A percentile compares a stretch with the other conserved stretches of the same genome.
These are phyloP conservation scores for Colletotrichum sp. DNA, from an alignment of 2,329 filamentous ascomycete species.

Conservation along the genomic window DNA sequence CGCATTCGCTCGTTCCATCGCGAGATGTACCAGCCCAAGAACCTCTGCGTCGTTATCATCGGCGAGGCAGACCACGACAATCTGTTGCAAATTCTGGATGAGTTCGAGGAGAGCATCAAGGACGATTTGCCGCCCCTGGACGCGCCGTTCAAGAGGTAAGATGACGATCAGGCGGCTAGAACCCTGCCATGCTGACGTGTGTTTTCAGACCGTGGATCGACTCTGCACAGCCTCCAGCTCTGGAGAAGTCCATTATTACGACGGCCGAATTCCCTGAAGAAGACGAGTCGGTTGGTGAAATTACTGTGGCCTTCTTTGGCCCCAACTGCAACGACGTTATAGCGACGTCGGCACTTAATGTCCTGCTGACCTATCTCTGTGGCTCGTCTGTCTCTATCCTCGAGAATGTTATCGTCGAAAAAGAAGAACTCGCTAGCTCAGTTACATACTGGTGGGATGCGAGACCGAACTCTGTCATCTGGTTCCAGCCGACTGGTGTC, in stretches of 20 bases:
- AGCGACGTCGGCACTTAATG: constrained; percentile 74
- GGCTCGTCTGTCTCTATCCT: constrained; percentile 92
- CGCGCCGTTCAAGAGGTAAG: constrained; percentile 73
- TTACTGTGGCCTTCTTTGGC: constrained; percentile 85
- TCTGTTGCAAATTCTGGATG: constrained; percentile 80
- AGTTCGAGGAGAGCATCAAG: constrained; percentile 87
- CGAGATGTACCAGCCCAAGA: constrained; percentile 98
- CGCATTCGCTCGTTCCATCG: constrained; percentile 94
- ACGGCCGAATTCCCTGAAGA: constrained; percentile 94
- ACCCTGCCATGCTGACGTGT: background rate
- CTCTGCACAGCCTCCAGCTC: constrained; percentile 75
- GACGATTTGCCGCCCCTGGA: constrained; percentile 79
- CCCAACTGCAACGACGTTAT: constrained; percentile 77
- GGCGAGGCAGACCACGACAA: constrained; percentile 87
- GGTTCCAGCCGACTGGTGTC: constrained; percentile 85
- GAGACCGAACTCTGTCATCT: constrained; percentile 82
- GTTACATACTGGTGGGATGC: constrained; percentile 81
- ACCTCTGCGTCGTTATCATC: constrained; percentile 89
- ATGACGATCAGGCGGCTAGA: background rate
- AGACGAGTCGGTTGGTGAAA: constrained; percentile 90
- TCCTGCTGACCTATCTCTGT: constrained; percentile 84
- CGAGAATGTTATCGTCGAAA: constrained; percentile 91
- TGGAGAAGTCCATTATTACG: constrained; percentile 76
- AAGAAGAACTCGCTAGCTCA: constrained; percentile 87
- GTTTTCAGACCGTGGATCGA: constrained; percentile 78